Base-by-base conservation (phyloP, 768 basidiomycete species). In the Mycena belliarum region DNA sequence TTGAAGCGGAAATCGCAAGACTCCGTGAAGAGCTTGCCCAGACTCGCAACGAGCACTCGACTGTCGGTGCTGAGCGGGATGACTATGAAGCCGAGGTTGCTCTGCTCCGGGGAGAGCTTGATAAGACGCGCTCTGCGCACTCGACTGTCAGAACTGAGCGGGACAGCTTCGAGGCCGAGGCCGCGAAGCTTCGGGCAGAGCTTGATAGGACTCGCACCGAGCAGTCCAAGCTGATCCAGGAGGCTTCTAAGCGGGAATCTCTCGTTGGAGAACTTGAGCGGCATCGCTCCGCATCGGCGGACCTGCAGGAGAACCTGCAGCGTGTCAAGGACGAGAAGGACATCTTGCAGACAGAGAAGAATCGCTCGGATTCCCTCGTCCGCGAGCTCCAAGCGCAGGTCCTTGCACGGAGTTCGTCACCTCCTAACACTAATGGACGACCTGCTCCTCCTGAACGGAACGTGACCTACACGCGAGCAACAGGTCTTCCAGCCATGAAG, bases 251-350 rank as follows among this genome's bases (percentile, higher is more conserved):
- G 63, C 86, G 85, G 38, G 84, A 91, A 63, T 86, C 88, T 18
- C 78, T 92, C 35, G 83, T 82, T 11, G 79, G 82, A 21, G 91
- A 95, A 66, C 75, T 94, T 32, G 91, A 93, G 64, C 83, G 79
- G 33, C 89, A 91, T 70, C 89, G 89, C 24, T 86, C 85, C 10
- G 76, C 85, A 26, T 76, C 93, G 16, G 86, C 87, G 24, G 91
- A 93, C 65, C 73, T 88, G 70, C 91, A 93, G 64, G 86, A 88
- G 59, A 86, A 82, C 61, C 75, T 93, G 24, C 89, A 91, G 70
- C 84, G 82, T 44, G 84, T 85, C 66, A 90, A 89, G 73, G 88
- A 93, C 65, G 91, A 93, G 73, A 90, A 89, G 71, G 93, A 91
- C 68, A 78, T 66, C 16, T 75, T 95, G 16, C 89, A 87, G 57